These are phyloP conservation scores for Beauveria bassiana DNA, from an alignment of 2,329 filamentous ascomycete genomes.

Conservation along the genomic window DNA sequence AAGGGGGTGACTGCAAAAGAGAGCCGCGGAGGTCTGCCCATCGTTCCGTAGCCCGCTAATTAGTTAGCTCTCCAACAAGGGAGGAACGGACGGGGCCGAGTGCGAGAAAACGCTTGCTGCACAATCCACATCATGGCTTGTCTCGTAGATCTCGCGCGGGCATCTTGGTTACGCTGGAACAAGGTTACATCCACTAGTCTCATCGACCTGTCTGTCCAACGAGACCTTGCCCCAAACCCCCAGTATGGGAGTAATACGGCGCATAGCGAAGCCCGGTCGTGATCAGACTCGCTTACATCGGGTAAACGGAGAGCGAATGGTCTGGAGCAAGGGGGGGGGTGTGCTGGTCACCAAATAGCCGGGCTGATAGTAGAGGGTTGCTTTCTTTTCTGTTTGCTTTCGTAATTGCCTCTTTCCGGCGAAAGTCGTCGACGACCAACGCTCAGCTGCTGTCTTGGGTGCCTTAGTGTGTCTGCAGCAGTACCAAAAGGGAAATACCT, in stretches of 20 bases:
- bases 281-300: background rate
- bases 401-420: background rate
- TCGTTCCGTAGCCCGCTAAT: background rate
- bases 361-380: background rate
- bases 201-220: background rate
- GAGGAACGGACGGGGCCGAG: too few species aligned
- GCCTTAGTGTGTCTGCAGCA: slow-evolving; percentile 5
- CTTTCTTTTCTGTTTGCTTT: background rate
- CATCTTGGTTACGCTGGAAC: background rate
- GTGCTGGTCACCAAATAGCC: background rate
- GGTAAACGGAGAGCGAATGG: background rate
- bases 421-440: background rate
- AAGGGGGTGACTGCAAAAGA: background rate
- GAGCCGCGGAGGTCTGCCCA: background rate
- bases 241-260: background rate
- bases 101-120: too few species aligned
- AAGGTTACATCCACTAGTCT: background rate
- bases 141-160: background rate
- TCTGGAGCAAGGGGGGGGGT: background rate
- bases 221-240: background rate
- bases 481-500: background rate
- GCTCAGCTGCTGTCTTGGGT: background rate
- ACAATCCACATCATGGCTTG: too few species aligned
- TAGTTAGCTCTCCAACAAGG: background rate
- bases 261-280: background rate